Evolutionary conservation across 176 grass and related monocot genomes (phyloP).

Genomic region (Phoenix roebelenii): DNA sequence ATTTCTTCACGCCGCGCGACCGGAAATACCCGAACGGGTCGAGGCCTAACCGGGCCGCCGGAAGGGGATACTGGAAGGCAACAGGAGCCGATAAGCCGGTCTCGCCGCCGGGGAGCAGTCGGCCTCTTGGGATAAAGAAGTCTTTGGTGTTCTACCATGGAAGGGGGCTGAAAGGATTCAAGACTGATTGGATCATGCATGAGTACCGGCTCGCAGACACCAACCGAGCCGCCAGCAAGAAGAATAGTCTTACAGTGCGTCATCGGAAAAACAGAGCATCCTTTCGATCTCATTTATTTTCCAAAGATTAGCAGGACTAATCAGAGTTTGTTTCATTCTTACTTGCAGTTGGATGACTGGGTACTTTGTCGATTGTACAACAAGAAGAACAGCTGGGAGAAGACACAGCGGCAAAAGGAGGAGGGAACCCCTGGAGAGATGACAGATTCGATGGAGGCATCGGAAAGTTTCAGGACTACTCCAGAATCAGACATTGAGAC

Average conservation of each 20-base stretch:
- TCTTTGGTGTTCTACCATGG: slow-evolving; percentile 14
- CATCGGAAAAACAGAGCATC: not conserved
- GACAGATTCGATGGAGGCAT: not conserved
- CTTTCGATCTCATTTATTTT: not conserved
- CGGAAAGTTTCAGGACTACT: slow-evolving; percentile 4
- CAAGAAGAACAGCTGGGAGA: slow-evolving; percentile 5
- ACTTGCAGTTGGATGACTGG: slow-evolving; percentile 12
- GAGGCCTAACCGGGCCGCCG: slow-evolving; percentile 5
- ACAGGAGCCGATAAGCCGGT: slow-evolving; percentile 11
- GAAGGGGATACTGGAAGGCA: slow-evolving; percentile 15
- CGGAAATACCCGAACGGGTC: slow-evolving; percentile 7
- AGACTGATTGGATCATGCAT: not conserved
- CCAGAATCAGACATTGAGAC: not conserved
- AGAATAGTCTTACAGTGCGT: not conserved
- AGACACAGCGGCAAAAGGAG: not conserved
- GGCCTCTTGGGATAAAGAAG: slow-evolving; percentile 8
- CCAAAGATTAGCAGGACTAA: not conserved
- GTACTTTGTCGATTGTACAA: slow-evolving; percentile 18
- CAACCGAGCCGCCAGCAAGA: not conserved
- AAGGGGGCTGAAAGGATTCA: slow-evolving; percentile 3
- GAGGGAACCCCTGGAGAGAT: not conserved
- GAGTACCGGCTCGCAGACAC: no score
- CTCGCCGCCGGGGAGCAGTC: not conserved
- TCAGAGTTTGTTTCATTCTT: not conserved
- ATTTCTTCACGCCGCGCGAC: slow-evolving; percentile 12